phyloP scores from a whole-genome alignment of 1,284 basidiomycete species.

The Crepidotus sp. region DNA sequence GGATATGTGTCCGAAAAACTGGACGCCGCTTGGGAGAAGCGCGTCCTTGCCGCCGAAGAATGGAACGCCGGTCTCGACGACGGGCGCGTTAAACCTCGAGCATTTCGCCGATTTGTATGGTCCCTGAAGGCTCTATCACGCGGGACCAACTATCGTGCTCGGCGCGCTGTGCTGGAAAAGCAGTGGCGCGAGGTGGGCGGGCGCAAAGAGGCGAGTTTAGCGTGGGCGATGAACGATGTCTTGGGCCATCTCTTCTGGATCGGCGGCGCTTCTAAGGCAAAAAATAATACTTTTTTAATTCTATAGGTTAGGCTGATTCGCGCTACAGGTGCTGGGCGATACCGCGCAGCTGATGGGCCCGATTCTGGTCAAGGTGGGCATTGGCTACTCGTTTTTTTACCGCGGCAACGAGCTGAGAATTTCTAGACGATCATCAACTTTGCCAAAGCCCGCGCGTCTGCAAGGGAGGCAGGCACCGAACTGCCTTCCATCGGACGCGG shows the following conservation, averaged over 20 bases:
- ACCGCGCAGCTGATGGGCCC: conserved; percentile 58
- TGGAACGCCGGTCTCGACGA: conserved; percentile 46
- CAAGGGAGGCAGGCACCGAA: conserved; percentile 25
- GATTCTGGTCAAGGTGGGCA: conserved; percentile 46
- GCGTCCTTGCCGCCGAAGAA: conserved; percentile 37
- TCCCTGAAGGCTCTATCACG: conserved; percentile 27
- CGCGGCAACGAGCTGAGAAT: background rate
- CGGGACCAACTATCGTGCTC: conserved; percentile 20
- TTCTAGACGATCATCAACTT: conserved; percentile 58
- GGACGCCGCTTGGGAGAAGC: conserved; percentile 40
- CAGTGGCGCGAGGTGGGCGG: conserved; percentile 46
- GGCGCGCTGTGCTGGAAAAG: conserved; percentile 31
- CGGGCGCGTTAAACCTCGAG: conserved; percentile 36
- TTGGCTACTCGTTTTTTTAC: background rate
- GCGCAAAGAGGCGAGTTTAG: conserved; percentile 43
- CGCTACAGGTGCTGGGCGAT: conserved; percentile 42
- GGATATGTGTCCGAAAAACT: conserved; percentile 41
- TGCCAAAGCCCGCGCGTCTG: conserved; percentile 39
- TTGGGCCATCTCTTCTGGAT: conserved; percentile 65
- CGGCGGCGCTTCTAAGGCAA: conserved; percentile 47
- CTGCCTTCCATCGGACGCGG: conserved; percentile 53
- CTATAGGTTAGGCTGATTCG: background rate
- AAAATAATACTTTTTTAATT: background rate
- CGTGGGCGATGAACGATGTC: conserved; percentile 65
- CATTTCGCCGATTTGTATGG: conserved; percentile 36